Evolutionary conservation across 441 rosid genomes (phyloP), one percentile per base, ranked within the genome.

Genomic region (Pelargonium myrrhifolium): DNA sequence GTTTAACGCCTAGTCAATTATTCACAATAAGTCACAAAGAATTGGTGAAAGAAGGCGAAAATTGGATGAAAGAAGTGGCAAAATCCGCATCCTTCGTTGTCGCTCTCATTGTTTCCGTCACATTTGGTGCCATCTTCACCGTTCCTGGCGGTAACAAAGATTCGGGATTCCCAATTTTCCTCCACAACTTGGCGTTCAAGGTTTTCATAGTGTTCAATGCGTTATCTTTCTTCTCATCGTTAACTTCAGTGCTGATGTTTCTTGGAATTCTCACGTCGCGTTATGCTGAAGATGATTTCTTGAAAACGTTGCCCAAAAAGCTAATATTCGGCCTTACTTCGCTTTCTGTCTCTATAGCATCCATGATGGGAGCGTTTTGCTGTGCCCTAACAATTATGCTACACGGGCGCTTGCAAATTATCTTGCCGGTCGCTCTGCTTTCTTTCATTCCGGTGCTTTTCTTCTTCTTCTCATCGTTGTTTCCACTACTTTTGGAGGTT

Each of bases 211-310:
- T 47, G 4, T 15, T 12, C 55, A 47, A 14, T 18, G 55, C 17
- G 3, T n/a, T 47, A 14, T 47, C 55, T 47, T 47, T 47, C 55
- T 47, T 47, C 55, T 47, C 17, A 1, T 47, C 55, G 6, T 47
- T 47, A 14, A 47, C 55, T 2, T 47, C 55, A 15, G 55, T 47
- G 14, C 55, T 47, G 5, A 47, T 47, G 55, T 47, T 47, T n/a
- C 55, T 47, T n/a, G 55, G n/a, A 12, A 47, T 47, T n/a, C 55
- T 47, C 17, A 47, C n/a, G 55, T 47, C 55, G n/a, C 55, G 55
- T 15, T 47, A 47, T 15, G 55, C 55, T 3, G 55, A 47, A 47
- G 55, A n/a, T 1, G 55, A 47, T 15, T 47, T 47, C 55, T 47
- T 47, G 55, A 6, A 12, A 2, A 11, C 6, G 6, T n/a, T 47